Base-by-base conservation (phyloP, 352 stramenopile species). In the Pythium plurisporium region DNA sequence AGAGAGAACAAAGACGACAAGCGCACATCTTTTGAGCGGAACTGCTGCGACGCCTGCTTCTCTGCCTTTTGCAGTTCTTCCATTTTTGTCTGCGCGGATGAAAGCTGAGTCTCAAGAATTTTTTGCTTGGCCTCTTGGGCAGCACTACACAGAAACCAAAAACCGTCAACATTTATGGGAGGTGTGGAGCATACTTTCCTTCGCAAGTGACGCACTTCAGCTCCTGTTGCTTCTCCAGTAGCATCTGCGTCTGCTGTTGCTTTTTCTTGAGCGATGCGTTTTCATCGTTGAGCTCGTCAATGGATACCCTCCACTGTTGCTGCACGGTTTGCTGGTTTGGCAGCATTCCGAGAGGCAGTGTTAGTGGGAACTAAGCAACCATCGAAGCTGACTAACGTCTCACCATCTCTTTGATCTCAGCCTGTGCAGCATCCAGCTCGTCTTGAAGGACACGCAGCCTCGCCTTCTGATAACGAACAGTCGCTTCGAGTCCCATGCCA, bases 191-290 rank as follows among this genome's bases (percentile, higher is more conserved):
- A n/a, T n/a, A n/a, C n/a, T n/a, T 19, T 29, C 44, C 8, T 8
- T 51, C 5, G 4, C n/a, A 49, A 45, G 2, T 19, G 5, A 17
- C 29, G 7, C 34, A 89, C 80, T 69, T 79, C 7, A 93, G 69
- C 34, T 89, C 82, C 56, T 77, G 72, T 38, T 93, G 82, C 38
- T 93, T 93, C 45, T 90, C 79, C 22, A 93, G 60, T 12, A 93
- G 55, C 31, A 81, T 72, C 30, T 88, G 69, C 1, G 75, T 83
- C 26, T 91, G 81, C 55, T 86, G 74, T 1, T 61, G 60, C 45
- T 91, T 88, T 55, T 89, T 89, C 17, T 41, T 56, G 10, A 83
- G 45, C 12, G 59, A 29, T n/a, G 59, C 27, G 45, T 76, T 86
- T 25, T 93, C 75, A 0, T 53, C 47, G 29, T 69, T 75, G 19